Conservation (phyloP, 192 early-diverging fungal species). For the Diversispora epigaea region DNA sequence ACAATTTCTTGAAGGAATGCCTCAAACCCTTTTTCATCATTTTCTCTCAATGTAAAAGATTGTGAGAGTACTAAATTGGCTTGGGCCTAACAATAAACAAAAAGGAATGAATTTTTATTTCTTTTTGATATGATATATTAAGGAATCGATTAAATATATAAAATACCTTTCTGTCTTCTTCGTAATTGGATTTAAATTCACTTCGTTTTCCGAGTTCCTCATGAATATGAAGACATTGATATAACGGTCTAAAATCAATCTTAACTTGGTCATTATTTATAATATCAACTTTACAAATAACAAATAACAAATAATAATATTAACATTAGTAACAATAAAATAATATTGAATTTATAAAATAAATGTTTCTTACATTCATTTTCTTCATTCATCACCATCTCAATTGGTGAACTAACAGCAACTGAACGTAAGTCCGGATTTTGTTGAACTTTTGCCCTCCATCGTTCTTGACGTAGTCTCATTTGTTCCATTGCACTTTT, state of each 20-base stretch:
- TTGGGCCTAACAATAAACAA: constrained; percentile 60
- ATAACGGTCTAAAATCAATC: constrained; percentile 92
- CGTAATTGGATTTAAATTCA: constrained; percentile 84
- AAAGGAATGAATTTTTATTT: not conserved
- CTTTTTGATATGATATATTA: not conserved
- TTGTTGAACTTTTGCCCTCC: constrained; percentile 47
- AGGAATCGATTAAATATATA: too few relatives aligned
- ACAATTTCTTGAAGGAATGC: constrained; percentile 84
- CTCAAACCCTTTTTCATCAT: constrained; percentile 66
- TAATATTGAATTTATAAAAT: not conserved
- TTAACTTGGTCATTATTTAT: constrained; percentile 68
- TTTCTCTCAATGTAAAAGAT: constrained; percentile 67
- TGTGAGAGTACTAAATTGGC: constrained; percentile 80
- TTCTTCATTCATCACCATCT: constrained; percentile 82
- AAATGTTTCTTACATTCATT: constrained; percentile 58
- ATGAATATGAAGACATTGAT: constrained; percentile 95
- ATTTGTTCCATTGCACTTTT: constrained; percentile 79
- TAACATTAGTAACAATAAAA: not conserved
- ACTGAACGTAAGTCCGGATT: constrained; percentile 48
- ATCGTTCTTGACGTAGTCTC: constrained; percentile 65
- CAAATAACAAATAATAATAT: not conserved
- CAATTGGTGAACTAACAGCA: constrained; percentile 74
- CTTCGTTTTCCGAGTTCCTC: constrained; percentile 85
- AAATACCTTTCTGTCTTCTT: constrained; percentile 79
- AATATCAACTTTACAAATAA: constrained; percentile 51